A percentile compares a stretch with the other conserved stretches of the same genome.
Evolutionary conservation across 2,329 filamentous ascomycete species (phyloP).

Genomic region (Aspergillus hiratsukae): DNA sequence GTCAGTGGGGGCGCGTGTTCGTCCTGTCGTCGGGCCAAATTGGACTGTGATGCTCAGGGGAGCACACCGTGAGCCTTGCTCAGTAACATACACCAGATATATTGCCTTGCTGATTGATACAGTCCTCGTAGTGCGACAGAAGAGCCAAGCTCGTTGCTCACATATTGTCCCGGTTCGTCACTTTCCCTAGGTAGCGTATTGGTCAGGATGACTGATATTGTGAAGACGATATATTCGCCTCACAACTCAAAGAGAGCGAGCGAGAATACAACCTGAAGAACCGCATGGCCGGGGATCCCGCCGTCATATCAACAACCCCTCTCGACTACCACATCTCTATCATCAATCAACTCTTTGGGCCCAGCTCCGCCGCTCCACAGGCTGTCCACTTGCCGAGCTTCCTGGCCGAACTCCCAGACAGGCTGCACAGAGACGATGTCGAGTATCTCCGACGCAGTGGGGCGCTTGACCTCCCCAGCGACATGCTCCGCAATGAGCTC

Average conservation of each 20-base stretch:
- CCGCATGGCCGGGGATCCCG: neutral
- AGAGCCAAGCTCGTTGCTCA: neutral
- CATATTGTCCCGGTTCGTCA: neutral
- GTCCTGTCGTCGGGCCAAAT: conserved; percentile 4
- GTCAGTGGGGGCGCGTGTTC: conserved; percentile 7
- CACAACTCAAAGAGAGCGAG: neutral
- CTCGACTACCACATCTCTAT: conserved; percentile 6
- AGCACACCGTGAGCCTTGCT: neutral
- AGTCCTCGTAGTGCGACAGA: neutral
- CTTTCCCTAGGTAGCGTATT: neutral
- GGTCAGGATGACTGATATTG: neutral
- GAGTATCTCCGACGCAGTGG: conserved; percentile 3
- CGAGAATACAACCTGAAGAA: neutral
- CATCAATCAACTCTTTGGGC: conserved; percentile 5
- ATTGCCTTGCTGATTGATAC: neutral
- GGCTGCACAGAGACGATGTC: neutral
- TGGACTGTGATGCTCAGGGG: neutral
- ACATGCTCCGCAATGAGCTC: conserved; percentile 1
- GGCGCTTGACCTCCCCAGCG: conserved; percentile 1
- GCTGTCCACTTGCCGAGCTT: conserved; percentile 1
- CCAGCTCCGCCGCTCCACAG: neutral
- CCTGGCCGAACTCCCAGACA: neutral
- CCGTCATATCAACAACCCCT: conserved; percentile 1
- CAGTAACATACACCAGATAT: neutral
- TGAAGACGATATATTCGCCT: neutral